phyloP scores from a whole-genome alignment of 1,284 basidiomycete genomes.

The Rhodotorula sp. region DNA sequence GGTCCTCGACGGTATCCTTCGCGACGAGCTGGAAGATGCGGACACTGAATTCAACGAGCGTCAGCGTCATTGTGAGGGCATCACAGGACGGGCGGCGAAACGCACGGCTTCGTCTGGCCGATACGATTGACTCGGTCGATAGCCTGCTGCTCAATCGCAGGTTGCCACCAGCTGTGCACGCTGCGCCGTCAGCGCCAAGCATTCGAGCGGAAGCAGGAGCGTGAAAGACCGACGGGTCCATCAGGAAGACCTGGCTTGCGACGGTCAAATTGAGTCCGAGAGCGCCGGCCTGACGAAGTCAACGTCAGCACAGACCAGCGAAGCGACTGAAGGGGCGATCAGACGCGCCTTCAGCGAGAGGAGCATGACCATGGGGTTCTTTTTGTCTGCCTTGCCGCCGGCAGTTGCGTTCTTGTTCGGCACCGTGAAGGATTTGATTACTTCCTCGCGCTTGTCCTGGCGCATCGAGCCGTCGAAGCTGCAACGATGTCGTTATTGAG shows the following conservation, averaged over 20 bases:
- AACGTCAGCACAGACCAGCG: background rate
- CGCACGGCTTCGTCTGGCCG: constrained; percentile 42
- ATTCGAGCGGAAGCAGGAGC: background rate
- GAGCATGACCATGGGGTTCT: constrained; percentile 43
- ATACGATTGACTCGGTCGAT: constrained; percentile 47
- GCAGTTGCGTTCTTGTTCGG: constrained; percentile 25
- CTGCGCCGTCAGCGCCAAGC: too few relatives aligned
- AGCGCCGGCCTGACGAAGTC: constrained; percentile 28
- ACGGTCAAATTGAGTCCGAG: constrained; percentile 37
- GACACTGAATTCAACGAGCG: constrained; percentile 9
- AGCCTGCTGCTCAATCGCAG: constrained; percentile 43
- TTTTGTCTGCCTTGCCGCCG: constrained; percentile 27
- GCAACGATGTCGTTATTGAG: background rate
- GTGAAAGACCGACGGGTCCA: constrained; percentile 35
- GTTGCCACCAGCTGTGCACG: constrained; percentile 38
- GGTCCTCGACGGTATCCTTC: constrained; percentile 45
- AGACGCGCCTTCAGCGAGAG: constrained; percentile 39
- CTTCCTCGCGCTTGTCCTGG: constrained; percentile 40
- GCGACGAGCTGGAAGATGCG: constrained; percentile 45
- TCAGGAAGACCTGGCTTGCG: constrained; percentile 39
- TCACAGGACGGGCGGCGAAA: background rate
- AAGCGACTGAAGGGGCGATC: too few relatives aligned
- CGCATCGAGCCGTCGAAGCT: constrained; percentile 44
- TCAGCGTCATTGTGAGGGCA: background rate
- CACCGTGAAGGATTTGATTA: constrained; percentile 37